phyloP scores from a whole-genome alignment of 2,329 filamentous ascomycete genomes.

The Phialophora macrospora region DNA sequence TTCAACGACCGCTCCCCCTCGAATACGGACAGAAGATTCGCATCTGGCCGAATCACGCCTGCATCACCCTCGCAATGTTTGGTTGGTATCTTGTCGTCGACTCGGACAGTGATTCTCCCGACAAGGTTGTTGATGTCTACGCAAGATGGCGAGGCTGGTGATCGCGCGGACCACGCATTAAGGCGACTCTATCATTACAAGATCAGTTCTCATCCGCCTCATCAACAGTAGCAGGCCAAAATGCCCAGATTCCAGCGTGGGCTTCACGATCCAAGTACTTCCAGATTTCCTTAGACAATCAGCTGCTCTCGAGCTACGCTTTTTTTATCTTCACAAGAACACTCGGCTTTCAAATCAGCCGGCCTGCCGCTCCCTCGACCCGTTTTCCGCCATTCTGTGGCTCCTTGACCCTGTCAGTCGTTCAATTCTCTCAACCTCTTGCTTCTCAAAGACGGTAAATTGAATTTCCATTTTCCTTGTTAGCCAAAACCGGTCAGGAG shows the following conservation, averaged over 20 bases:
- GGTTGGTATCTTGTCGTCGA: constrained; percentile 77
- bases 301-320: neutral
- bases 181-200: neutral
- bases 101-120: constrained; percentile 55
- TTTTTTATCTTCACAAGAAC: neutral
- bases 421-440: no score
- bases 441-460: no score
- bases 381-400: no score
- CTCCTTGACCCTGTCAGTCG: no score
- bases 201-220: neutral
- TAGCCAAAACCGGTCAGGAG: no score
- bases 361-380: no score
- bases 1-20: constrained; percentile 53
- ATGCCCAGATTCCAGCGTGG: neutral
- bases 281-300: neutral
- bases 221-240: neutral
- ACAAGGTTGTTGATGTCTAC: constrained; percentile 77
- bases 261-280: neutral
- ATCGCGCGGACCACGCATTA: constrained; percentile 24
- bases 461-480: no score
- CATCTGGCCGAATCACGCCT: constrained; percentile 82
- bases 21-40: constrained; percentile 69
- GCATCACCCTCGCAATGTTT: constrained; percentile 73
- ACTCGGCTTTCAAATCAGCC: no score
- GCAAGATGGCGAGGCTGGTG: constrained; percentile 72